Percentiles rank a stretch among this genome's conserved stretches.
These are phyloP conservation scores for Stereum hirsutum DNA, from an alignment of 1,284 basidiomycete genomes.

Conservation along the genomic window DNA sequence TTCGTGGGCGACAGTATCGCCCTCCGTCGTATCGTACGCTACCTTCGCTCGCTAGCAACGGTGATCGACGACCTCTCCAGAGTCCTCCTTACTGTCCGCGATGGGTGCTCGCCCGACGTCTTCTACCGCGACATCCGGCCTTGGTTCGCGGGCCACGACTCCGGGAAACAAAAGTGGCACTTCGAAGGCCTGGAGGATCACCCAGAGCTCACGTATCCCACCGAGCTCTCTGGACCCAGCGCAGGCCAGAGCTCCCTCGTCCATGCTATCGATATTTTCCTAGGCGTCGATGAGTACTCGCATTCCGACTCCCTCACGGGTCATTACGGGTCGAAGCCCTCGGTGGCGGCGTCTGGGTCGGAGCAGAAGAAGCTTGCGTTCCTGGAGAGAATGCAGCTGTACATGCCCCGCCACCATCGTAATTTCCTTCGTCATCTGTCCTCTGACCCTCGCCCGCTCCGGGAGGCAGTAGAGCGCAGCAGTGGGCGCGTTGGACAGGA, in stretches of 20 bases:
- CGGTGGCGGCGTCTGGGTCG: not conserved
- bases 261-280: constrained; percentile 85
- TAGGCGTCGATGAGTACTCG: constrained; percentile 70
- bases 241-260: constrained; percentile 89
- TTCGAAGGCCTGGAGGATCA: constrained; percentile 69
- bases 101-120: constrained; percentile 68
- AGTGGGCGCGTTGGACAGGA: constrained; percentile 18
- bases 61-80: constrained; percentile 60
- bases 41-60: constrained; percentile 56
- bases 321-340: constrained; percentile 16
- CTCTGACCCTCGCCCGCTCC: constrained; percentile 49
- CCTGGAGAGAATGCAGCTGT: constrained; percentile 74
- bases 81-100: constrained; percentile 57
- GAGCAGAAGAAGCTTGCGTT: constrained; percentile 34
- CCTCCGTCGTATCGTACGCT: constrained; percentile 61
- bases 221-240: constrained; percentile 76
- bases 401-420: constrained; percentile 91
- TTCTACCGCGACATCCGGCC: constrained; percentile 87
- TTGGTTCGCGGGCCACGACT: constrained; percentile 87
- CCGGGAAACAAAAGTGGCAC: constrained; percentile 58
- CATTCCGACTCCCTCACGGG: constrained; percentile 23
- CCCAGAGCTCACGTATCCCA: constrained; percentile 38
- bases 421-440: constrained; percentile 79
- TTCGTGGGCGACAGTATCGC: constrained; percentile 84
- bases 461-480: constrained; percentile 31